These are phyloP conservation scores for Cladophialophora bantiana DNA, from an alignment of 2,329 filamentous ascomycete species.

Conservation along the genomic window DNA sequence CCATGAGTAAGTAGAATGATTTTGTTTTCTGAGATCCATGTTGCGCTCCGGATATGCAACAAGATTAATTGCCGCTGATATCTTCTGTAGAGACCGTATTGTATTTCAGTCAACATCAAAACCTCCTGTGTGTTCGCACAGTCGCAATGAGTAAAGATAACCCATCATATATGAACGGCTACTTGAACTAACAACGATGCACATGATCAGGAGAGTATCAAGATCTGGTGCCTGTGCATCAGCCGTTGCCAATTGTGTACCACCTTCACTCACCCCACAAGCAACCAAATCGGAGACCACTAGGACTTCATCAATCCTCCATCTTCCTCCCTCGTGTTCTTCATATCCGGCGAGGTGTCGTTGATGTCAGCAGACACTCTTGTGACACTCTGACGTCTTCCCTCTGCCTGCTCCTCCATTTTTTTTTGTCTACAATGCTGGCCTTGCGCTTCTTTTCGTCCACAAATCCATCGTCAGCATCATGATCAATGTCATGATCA, in stretches of 20 bases:
- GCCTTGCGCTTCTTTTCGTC: conserved; percentile 13
- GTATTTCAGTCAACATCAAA: neutral
- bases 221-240: neutral
- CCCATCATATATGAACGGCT: neutral
- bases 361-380: conserved; percentile 15
- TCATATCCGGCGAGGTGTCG: conserved; percentile 12
- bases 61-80: neutral
- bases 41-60: neutral
- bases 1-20: too few species aligned
- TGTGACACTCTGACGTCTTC: conserved; percentile 17
- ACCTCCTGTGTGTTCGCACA: neutral
- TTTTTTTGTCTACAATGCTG: neutral
- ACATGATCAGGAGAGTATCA: neutral
- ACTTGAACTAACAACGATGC: neutral
- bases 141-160: neutral
- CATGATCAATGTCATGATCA: conserved; percentile 16
- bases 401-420: conserved; percentile 2
- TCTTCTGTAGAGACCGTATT: neutral
- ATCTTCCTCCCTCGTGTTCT: neutral
- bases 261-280: neutral
- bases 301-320: neutral
- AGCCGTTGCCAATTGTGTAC: neutral
- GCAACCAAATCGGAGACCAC: neutral
- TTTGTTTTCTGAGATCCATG: neutral
- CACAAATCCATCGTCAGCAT: conserved; percentile 11